Conservation (phyloP, 352 stramenopile species). For the Pythium brachiatum region DNA sequence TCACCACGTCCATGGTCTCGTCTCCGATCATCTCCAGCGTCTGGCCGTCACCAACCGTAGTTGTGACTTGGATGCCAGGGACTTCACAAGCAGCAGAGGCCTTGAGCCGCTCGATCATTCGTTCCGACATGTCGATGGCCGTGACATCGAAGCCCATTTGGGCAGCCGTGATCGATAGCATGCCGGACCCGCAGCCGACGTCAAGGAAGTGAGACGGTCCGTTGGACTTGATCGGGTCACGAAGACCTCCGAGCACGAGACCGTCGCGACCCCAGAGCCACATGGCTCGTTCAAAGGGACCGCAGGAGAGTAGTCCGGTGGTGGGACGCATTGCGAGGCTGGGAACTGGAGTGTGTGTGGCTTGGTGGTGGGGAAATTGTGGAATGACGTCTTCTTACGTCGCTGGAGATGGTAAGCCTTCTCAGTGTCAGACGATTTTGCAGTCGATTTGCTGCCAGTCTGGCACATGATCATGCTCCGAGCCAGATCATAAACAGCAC, state of each 20-base stretch:
- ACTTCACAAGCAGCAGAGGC: neutral
- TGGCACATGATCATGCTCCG: neutral
- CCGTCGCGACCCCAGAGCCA: constrained; percentile 17
- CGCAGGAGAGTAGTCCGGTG: constrained; percentile 2
- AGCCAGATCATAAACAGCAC: neutral
- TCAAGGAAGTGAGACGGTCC: constrained; percentile 16
- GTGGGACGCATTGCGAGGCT: neutral
- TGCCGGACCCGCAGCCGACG: constrained; percentile 20
- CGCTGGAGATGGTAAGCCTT: no score
- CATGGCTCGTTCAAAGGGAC: constrained; percentile 10
- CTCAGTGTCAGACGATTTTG: no score
- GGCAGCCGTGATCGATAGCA: constrained; percentile 16
- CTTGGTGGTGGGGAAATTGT: neutral
- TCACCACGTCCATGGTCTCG: constrained; percentile 18
- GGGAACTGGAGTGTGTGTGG: neutral
- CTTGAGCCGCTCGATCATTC: constrained; percentile 11
- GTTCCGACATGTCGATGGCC: constrained; percentile 17
- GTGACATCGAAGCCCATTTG: constrained; percentile 16
- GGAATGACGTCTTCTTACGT: neutral
- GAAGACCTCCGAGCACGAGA: constrained; percentile 6
- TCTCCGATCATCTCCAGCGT: constrained; percentile 13
- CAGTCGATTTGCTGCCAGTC: neutral
- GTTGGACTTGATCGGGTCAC: neutral
- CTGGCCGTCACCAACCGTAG: constrained; percentile 15
- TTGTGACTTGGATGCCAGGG: neutral